Percentiles rank a stretch among this genome's conserved stretches.
These are phyloP conservation scores for Epithemia pelagica DNA, from an alignment of 108 stramenopile genomes.

Conservation along the genomic window DNA sequence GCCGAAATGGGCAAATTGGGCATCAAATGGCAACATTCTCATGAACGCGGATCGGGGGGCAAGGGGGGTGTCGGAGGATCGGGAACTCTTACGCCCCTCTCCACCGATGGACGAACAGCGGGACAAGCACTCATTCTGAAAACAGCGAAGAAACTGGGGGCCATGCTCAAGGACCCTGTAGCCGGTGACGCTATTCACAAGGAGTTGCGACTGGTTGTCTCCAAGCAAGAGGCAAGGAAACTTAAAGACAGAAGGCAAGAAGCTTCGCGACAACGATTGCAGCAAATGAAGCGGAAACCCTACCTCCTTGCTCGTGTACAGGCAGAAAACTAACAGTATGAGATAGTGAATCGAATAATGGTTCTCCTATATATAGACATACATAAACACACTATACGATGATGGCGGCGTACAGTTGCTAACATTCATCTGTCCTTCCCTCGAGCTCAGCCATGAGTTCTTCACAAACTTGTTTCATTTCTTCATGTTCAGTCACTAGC, in stretches of 20 bases:
- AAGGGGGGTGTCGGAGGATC: constrained; percentile 73
- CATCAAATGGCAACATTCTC: constrained; percentile 83
- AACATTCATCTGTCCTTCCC: constrained; percentile 5
- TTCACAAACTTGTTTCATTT: constrained; percentile 49
- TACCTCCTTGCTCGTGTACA: constrained; percentile 64
- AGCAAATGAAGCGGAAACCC: constrained; percentile 86
- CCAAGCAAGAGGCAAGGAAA: constrained; percentile 60
- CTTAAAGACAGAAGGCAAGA: constrained; percentile 47
- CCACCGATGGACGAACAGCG: constrained; percentile 30
- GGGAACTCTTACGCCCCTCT: background rate
- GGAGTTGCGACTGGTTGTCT: constrained; percentile 57
- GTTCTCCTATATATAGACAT: no score
- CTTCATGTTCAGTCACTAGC: constrained; percentile 16
- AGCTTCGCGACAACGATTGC: constrained; percentile 60
- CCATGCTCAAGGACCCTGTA: constrained; percentile 47
- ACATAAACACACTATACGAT: no score
- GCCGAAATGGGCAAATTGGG: constrained; percentile 71
- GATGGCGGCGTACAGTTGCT: no score
- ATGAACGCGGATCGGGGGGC: constrained; percentile 85
- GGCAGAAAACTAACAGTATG: background rate
- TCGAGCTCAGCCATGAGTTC: constrained; percentile 48
- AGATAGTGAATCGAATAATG: background rate
- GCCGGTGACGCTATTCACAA: constrained; percentile 76
- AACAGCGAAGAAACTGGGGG: constrained; percentile 70
- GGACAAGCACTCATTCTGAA: constrained; percentile 77